A percentile compares a stretch with the other conserved stretches of the same genome.
phyloP scores from a whole-genome alignment of 805 yeast genomes.

The Hanseniaspora taiwanica region DNA sequence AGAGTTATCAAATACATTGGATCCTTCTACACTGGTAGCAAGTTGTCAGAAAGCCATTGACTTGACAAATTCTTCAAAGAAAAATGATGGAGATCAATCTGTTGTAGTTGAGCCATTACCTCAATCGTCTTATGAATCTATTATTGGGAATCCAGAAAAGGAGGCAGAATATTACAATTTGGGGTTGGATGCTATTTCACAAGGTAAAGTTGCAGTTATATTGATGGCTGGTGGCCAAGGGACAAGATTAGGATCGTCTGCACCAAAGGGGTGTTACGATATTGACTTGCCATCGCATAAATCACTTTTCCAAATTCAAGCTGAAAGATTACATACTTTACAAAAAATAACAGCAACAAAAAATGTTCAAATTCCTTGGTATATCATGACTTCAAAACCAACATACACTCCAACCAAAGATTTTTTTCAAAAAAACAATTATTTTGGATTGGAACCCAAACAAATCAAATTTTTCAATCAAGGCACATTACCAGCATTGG shows the following conservation, averaged over 20 bases:
- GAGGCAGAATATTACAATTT: slow-evolving; percentile 30
- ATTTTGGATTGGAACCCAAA: slow-evolving; percentile 51
- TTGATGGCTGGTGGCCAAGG: slow-evolving; percentile 99
- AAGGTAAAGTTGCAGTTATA: slow-evolving; percentile 73
- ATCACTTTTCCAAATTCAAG: slow-evolving; percentile 83
- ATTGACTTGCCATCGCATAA: slow-evolving; percentile 75
- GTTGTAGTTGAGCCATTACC: slow-evolving; percentile 38
- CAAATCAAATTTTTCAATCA: slow-evolving; percentile 81
- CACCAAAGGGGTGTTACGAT: slow-evolving; percentile 90
- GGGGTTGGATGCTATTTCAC: slow-evolving; percentile 59
- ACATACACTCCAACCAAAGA: slow-evolving; percentile 64
- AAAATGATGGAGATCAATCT: not conserved
- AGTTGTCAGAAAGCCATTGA: slow-evolving; percentile 30
- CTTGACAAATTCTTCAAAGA: slow-evolving; percentile 5
- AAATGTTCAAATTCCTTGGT: slow-evolving; percentile 52
- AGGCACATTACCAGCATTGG: slow-evolving; percentile 88
- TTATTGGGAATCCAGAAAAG: slow-evolving; percentile 21
- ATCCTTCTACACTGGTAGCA: slow-evolving; percentile 23
- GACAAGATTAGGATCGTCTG: slow-evolving; percentile 77
- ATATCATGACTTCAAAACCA: slow-evolving; percentile 90
- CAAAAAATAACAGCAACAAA: too few species aligned
- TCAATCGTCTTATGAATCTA: slow-evolving; percentile 36
- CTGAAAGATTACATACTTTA: slow-evolving; percentile 62
- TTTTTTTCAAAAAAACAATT: slow-evolving; percentile 47
- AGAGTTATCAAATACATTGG: slow-evolving; percentile 29